Percentiles rank a stretch among this genome's conserved stretches.
Evolutionary conservation across 345 rosid genomes (phyloP).

Genomic region (Dovyalis caffra): DNA sequence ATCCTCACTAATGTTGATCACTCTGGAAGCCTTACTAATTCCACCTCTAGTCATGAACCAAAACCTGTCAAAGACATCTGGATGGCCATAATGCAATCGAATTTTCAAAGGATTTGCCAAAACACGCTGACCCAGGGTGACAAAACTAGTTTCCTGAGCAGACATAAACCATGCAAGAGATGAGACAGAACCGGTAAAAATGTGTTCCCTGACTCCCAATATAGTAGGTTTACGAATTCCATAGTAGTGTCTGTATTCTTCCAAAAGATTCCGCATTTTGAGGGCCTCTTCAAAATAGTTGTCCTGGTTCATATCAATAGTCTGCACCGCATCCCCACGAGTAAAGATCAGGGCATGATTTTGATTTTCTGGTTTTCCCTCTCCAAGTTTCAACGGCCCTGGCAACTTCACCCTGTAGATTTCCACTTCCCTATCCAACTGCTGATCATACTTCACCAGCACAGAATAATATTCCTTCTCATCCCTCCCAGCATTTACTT

Average conservation of each 20-base stretch:
- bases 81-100: conserved; percentile 98
- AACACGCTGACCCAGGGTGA: conserved; percentile 95
- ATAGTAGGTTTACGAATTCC: conserved; percentile 82
- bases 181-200: conserved; percentile 96
- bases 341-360: conserved; percentile 96
- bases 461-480: conserved; percentile 82
- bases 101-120: conserved; percentile 94
- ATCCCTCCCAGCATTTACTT: conserved; percentile 59
- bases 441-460: conserved; percentile 87
- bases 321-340: conserved; percentile 95
- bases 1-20: conserved; percentile 95
- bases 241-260: conserved; percentile 67
- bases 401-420: conserved; percentile 91
- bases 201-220: conserved; percentile 93
- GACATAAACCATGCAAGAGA: conserved; percentile 48
- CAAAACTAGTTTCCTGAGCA: conserved; percentile 38
- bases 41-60: conserved; percentile 99
- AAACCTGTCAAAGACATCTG: conserved; percentile 95
- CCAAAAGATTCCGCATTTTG: conserved; percentile 92
- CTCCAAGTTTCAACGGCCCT: conserved; percentile 94
- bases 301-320: conserved; percentile 99
- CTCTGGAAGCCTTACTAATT: conserved; percentile 93
- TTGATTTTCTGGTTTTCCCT: conserved; percentile 99
- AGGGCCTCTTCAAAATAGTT: conserved; percentile 98
- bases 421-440: conserved; percentile 78